Percentiles rank a stretch among this genome's conserved stretches.
Evolutionary conservation across 441 rosid genomes (phyloP).

Genomic region (Monsonia emarginata): DNA sequence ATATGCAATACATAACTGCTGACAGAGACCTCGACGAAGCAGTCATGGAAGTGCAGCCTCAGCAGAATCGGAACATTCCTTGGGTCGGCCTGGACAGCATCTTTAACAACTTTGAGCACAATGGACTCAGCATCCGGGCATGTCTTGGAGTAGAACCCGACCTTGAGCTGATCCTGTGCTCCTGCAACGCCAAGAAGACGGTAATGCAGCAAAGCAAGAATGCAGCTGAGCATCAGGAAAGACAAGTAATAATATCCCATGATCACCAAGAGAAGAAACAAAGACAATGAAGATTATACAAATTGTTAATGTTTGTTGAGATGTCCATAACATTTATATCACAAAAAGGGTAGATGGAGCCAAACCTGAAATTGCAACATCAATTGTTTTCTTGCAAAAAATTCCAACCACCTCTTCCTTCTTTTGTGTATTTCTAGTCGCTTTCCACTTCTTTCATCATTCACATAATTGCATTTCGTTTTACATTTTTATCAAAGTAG

Average conservation of each 20-base stretch:
- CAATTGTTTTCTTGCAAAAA: too few species aligned
- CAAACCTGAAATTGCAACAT: background rate
- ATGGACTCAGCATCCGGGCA: background rate
- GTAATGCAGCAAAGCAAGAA: background rate
- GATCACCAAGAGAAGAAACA: too few species aligned
- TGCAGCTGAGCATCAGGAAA: background rate
- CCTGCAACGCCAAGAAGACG: background rate
- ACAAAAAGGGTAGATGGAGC: background rate
- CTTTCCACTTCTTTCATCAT: too few species aligned
- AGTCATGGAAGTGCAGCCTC: slow-evolving; percentile 69
- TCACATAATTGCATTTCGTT: too few species aligned
- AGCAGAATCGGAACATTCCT: slow-evolving; percentile 32
- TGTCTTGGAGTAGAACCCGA: background rate
- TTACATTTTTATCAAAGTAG: background rate
- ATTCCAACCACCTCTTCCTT: background rate
- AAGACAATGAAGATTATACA: background rate
- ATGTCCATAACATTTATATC: background rate
- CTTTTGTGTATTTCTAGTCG: background rate
- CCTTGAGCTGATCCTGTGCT: background rate
- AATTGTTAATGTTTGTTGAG: background rate
- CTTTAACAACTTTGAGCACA: background rate
- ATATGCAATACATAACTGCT: too few species aligned
- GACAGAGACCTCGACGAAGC: slow-evolving; percentile 66
- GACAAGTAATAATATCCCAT: background rate
- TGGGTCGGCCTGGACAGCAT: background rate